These are phyloP conservation scores for Salvia hispanica DNA, from an alignment of 257 asterid genomes.

Conservation along the genomic window DNA sequence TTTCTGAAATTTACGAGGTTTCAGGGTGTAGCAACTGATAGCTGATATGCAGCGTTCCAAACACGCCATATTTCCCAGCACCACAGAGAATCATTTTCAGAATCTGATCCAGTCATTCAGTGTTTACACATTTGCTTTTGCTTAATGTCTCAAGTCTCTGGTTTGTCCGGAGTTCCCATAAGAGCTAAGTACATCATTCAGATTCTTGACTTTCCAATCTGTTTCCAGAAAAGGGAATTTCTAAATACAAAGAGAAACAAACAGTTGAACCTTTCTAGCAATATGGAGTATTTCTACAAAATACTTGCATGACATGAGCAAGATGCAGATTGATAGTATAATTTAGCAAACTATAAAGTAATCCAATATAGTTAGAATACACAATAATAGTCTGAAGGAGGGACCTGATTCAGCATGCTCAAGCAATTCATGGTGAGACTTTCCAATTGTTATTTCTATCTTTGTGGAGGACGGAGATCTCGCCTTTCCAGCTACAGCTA, in stretches of 20 bases:
- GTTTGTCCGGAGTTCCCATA: slow-evolving; percentile 62
- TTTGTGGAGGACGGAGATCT: slow-evolving; percentile 47
- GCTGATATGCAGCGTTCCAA: background rate
- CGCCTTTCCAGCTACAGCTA: slow-evolving; percentile 84
- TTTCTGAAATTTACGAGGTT: background rate
- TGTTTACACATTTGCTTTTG: slow-evolving; percentile 62
- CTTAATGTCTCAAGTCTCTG: slow-evolving; percentile 46
- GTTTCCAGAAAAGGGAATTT: slow-evolving; percentile 18
- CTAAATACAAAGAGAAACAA: background rate
- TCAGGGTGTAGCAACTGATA: background rate
- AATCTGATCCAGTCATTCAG: slow-evolving; percentile 34
- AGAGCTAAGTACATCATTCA: slow-evolving; percentile 58
- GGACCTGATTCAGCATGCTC: background rate
- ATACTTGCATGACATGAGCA: no score
- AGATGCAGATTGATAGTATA: no score
- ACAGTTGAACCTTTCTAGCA: no score
- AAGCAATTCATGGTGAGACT: slow-evolving; percentile 8
- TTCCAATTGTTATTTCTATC: slow-evolving; percentile 24
- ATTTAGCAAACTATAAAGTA: background rate
- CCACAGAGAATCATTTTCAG: slow-evolving; percentile 73
- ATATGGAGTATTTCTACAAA: no score
- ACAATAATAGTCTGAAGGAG: background rate
- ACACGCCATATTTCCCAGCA: slow-evolving; percentile 62
- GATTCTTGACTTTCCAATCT: slow-evolving; percentile 23
- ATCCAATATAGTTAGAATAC: background rate